These are phyloP conservation scores for Aspergillus floridensis DNA, from an alignment of 2,329 filamentous ascomycete genomes.

Conservation along the genomic window DNA sequence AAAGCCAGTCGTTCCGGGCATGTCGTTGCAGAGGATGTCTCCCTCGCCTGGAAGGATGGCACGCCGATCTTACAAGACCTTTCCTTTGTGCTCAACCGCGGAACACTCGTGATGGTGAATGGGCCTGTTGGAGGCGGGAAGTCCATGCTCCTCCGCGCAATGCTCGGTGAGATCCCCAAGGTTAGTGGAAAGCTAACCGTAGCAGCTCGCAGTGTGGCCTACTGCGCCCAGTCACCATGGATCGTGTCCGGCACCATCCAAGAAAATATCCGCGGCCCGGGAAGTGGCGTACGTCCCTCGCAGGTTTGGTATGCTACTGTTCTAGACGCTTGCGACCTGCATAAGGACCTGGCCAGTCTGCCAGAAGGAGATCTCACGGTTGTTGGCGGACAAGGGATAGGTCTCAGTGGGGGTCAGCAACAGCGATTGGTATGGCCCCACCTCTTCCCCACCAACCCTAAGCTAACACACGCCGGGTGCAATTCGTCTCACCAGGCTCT, in stretches of 20 bases:
- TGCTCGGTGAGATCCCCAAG: constrained; percentile 4
- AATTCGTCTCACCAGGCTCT: background rate
- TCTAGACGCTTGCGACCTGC: background rate
- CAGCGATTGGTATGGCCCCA: background rate
- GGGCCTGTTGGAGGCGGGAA: constrained; percentile 12
- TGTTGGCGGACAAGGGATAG: background rate
- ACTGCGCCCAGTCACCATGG: constrained; percentile 3
- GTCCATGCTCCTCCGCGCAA: constrained; percentile 1
- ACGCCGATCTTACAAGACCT: background rate
- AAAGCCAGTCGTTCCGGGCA: too few species aligned
- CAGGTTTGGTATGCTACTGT: background rate
- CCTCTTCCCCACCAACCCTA: too few species aligned
- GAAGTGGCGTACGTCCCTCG: background rate
- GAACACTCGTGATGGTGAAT: background rate
- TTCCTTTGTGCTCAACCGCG: background rate
- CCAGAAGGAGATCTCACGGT: background rate
- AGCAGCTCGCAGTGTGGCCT: background rate
- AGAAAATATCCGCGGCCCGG: background rate
- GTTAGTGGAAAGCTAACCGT: background rate
- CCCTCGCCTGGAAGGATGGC: too few species aligned
- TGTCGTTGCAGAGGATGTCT: too few species aligned
- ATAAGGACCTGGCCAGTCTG: background rate
- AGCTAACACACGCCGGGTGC: background rate
- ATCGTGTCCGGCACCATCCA: constrained; percentile 1
- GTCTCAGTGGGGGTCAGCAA: background rate